Conservation (phyloP, 129 eudicot genomes). For the Chrysanthemum makinoi region DNA sequence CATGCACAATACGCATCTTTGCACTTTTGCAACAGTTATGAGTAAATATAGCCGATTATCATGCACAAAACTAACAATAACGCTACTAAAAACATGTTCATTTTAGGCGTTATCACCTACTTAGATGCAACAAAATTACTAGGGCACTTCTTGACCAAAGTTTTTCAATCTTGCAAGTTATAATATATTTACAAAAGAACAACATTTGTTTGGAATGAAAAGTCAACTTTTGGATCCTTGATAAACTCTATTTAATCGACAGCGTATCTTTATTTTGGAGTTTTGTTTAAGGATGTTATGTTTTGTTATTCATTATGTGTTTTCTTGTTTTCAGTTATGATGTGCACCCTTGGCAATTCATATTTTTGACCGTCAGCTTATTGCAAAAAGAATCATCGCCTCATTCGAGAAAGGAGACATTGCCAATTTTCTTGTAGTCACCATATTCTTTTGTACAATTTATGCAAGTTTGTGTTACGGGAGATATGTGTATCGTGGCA, state of each 20-base stretch:
- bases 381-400: slow-evolving; percentile 21
- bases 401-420: slow-evolving; percentile 3
- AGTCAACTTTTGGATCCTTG: not conserved
- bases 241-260: not conserved
- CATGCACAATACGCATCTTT: too few species aligned
- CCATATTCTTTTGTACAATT: slow-evolving; percentile 35
- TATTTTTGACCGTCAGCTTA: slow-evolving; percentile 27
- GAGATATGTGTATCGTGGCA: slow-evolving; percentile 15
- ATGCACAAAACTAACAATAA: too few species aligned
- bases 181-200: not conserved
- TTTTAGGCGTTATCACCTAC: too few species aligned
- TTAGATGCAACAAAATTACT: not conserved
- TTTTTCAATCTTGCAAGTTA: not conserved
- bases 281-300: not conserved
- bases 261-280: not conserved
- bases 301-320: not conserved
- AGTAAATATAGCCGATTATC: too few species aligned
- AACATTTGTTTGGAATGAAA: not conserved
- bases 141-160: not conserved
- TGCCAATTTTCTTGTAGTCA: slow-evolving; percentile 20
- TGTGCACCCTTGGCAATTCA: slow-evolving; percentile 11
- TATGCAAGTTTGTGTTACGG: not conserved
- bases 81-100: too few species aligned
- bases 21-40: too few species aligned
- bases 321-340: slow-evolving; percentile 25